phyloP scores from a whole-genome alignment of 768 basidiomycete species.

The Amanita inopinata region DNA sequence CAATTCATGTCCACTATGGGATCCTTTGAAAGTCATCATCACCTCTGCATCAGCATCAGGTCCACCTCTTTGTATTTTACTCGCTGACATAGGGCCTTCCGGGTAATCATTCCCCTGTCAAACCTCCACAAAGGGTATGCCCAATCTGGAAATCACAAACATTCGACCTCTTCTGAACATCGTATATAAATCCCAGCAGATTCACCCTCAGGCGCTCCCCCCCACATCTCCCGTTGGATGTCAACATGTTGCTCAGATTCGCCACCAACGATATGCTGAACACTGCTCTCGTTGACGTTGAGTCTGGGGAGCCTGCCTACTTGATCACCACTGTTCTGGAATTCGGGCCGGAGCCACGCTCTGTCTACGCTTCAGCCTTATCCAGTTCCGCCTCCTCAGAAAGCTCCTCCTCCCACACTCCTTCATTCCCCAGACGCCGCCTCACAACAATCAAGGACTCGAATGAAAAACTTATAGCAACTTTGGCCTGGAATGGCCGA shows the following conservation, averaged over 20 bases:
- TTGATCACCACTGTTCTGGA: conserved; percentile 35
- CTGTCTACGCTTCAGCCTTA: conserved; percentile 4
- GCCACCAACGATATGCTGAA: conserved; percentile 50
- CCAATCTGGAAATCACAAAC: conserved; percentile 37
- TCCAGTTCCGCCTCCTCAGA: conserved; percentile 13
- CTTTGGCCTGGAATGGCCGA: conserved; percentile 44
- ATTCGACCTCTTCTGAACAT: conserved; percentile 22
- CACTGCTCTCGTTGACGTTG: conserved; percentile 40
- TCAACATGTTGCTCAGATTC: conserved; percentile 48
- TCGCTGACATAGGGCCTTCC: neutral
- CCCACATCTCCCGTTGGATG: conserved; percentile 1
- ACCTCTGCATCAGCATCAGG: neutral
- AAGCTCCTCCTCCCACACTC: conserved; percentile 7
- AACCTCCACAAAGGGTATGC: conserved; percentile 31
- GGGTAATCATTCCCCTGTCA: neutral
- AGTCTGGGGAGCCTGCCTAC: conserved; percentile 39
- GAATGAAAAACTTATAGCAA: conserved; percentile 31
- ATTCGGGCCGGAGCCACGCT: conserved; percentile 6
- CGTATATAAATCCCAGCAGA: conserved; percentile 13
- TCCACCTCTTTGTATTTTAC: neutral
- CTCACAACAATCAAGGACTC: conserved; percentile 36
- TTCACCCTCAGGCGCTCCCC: conserved; percentile 1
- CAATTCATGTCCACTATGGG: too few relatives aligned
- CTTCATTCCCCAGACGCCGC: conserved; percentile 13
- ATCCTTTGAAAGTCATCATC: neutral